These are phyloP conservation scores for Fusarium annulatum DNA, from an alignment of 2,329 filamentous ascomycete genomes.

Conservation along the genomic window DNA sequence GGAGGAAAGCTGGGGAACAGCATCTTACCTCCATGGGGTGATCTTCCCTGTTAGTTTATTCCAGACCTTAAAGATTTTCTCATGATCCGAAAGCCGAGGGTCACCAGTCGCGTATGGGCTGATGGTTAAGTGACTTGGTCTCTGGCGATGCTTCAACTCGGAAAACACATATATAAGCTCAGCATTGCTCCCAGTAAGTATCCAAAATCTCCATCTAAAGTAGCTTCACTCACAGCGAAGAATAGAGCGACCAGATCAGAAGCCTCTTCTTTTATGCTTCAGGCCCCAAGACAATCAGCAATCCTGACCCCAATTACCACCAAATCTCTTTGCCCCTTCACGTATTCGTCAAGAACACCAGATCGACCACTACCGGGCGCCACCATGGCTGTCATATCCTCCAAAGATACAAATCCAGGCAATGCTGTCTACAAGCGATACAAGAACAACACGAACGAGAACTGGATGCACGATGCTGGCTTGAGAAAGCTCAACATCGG, in stretches of 20 bases:
- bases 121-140: background rate
- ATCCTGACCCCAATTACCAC: background rate
- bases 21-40: constrained; percentile 29
- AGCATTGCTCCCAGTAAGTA: background rate
- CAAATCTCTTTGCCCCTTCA: background rate
- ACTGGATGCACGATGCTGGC: constrained; percentile 20
- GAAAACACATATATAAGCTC: constrained; percentile 17
- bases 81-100: background rate
- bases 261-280: background rate
- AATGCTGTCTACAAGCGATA: constrained; percentile 17
- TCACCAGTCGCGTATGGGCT: constrained; percentile 3
- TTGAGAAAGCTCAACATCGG: constrained; percentile 22
- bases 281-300: background rate
- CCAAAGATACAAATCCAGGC: background rate
- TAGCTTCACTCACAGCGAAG: background rate
- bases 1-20: constrained; percentile 18
- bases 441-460: constrained; percentile 22
- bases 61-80: background rate
- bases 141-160: background rate
- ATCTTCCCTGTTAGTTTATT: background rate
- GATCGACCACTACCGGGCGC: background rate
- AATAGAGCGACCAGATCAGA: background rate
- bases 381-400: constrained; percentile 7
- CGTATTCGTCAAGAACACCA: background rate
- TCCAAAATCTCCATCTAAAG: background rate